phyloP scores from a whole-genome alignment of 106 monocot genomes.

The Alisma plantagoaquatica region DNA sequence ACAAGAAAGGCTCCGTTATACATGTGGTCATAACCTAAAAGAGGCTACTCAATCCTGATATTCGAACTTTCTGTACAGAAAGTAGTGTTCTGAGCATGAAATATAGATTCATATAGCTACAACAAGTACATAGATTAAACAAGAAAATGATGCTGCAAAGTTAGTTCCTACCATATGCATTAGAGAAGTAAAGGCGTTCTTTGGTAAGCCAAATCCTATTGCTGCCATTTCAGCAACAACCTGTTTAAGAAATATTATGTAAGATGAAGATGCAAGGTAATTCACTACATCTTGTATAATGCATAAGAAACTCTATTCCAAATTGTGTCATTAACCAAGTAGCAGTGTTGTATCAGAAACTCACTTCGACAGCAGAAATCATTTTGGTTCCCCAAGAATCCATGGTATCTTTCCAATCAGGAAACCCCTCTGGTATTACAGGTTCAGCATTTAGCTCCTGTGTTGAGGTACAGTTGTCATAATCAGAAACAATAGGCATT shows the following conservation, averaged over 20 bases:
- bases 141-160: no score
- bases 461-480: no score
- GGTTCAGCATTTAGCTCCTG: slow-evolving; percentile 94
- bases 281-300: no score
- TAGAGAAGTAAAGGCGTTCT: slow-evolving; percentile 84
- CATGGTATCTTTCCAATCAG: slow-evolving; percentile 94
- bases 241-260: slow-evolving; percentile 19
- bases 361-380: slow-evolving; percentile 83
- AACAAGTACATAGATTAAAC: no score
- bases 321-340: no score
- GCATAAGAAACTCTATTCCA: no score
- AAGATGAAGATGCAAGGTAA: not conserved
- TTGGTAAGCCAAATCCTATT: slow-evolving; percentile 82
- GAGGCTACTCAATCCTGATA: no score
- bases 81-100: no score
- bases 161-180: slow-evolving; percentile 82
- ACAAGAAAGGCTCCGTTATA: no score
- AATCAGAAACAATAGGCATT: not conserved
- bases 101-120: no score
- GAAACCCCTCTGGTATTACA: slow-evolving; percentile 85
- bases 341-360: not conserved
- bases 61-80: no score
- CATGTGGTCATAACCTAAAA: no score
- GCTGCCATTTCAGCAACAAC: slow-evolving; percentile 97
- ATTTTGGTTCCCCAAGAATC: slow-evolving; percentile 88